Evolutionary conservation across 1,284 basidiomycete genomes (phyloP).

Genomic region (Pseudozyma pruni): DNA sequence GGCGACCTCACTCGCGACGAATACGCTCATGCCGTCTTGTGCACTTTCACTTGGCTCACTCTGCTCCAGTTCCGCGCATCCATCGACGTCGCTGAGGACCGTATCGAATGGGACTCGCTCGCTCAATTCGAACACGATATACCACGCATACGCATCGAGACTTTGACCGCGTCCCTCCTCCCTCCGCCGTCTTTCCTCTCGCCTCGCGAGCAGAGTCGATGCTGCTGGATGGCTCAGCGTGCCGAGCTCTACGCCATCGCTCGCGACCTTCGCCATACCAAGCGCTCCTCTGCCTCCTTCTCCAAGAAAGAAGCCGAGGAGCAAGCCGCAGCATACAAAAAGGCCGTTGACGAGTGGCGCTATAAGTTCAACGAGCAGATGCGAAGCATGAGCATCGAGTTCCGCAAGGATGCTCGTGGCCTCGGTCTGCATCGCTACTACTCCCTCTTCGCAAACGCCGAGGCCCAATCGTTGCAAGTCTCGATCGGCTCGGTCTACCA

Average conservation of each 20-base stretch:
- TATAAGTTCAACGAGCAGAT: slow-evolving; percentile 50
- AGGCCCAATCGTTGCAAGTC: slow-evolving; percentile 33
- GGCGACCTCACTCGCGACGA: slow-evolving; percentile 24
- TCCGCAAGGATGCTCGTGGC: slow-evolving; percentile 37
- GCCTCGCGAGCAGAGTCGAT: slow-evolving; percentile 40
- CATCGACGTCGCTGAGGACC: slow-evolving; percentile 44
- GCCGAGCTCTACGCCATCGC: slow-evolving; percentile 37
- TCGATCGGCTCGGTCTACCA: slow-evolving; percentile 38
- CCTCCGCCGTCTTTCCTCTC: slow-evolving; percentile 34
- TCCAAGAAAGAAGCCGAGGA: slow-evolving; percentile 40
- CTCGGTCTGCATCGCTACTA: slow-evolving; percentile 44
- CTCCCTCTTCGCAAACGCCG: slow-evolving; percentile 37
- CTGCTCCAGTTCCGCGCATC: slow-evolving; percentile 37
- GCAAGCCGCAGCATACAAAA: slow-evolving; percentile 29
- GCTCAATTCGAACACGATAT: slow-evolving; percentile 34
- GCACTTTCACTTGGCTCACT: slow-evolving; percentile 42
- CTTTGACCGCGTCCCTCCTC: slow-evolving; percentile 19
- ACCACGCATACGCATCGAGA: slow-evolving; percentile 15
- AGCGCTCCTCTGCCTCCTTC: slow-evolving; percentile 24
- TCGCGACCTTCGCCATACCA: slow-evolving; percentile 36
- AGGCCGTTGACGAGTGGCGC: slow-evolving; percentile 42
- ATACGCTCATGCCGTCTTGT: slow-evolving; percentile 38
- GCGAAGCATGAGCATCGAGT: slow-evolving; percentile 36
- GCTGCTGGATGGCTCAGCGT: slow-evolving; percentile 48
- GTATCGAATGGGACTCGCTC: slow-evolving; percentile 40